A percentile compares a stretch with the other conserved stretches of the same genome.
Evolutionary conservation across 2,329 filamentous ascomycete genomes (phyloP).

Genomic region (Metarhizium brunneum): DNA sequence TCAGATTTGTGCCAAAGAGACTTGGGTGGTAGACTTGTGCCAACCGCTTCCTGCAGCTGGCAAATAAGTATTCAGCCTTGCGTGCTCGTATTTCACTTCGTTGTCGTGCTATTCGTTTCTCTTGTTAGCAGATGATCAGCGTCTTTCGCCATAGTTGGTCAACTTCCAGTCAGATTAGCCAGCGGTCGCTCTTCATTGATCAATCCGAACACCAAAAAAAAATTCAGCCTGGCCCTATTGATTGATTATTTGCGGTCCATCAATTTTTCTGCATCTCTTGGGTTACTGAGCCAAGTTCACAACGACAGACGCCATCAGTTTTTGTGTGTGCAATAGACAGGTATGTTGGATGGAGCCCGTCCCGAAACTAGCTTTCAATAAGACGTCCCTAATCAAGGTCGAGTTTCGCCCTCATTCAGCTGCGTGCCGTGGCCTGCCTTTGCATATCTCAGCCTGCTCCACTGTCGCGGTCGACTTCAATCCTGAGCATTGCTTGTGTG

Average conservation of each 20-base stretch:
- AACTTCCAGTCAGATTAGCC: not conserved
- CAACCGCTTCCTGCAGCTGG: not conserved
- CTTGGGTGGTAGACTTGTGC: not conserved
- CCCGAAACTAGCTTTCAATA: slow-evolving; percentile 8
- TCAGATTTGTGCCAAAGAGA: not conserved
- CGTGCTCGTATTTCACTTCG: not conserved
- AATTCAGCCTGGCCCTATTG: not conserved
- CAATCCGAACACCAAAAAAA: not conserved
- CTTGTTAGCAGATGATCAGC: not conserved
- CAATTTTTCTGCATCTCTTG: not conserved
- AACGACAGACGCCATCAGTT: not conserved
- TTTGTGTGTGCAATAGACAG: slow-evolving; percentile 9
- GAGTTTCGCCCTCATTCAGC: slow-evolving; percentile 15
- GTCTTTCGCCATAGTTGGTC: not conserved
- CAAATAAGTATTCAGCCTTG: not conserved
- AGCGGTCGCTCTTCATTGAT: not conserved
- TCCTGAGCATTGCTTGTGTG: slow-evolving; percentile 37
- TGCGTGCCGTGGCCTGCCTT: slow-evolving; percentile 26
- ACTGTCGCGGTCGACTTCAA: slow-evolving; percentile 33
- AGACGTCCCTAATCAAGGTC: slow-evolving; percentile 6
- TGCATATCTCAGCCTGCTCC: slow-evolving; percentile 28
- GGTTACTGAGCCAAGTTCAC: not conserved
- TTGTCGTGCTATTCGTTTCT: not conserved
- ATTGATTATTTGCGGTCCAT: not conserved
- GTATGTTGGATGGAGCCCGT: slow-evolving; percentile 14